phyloP scores from a whole-genome alignment of 352 stramenopile genomes.

The Globisporangium mamillatum region DNA sequence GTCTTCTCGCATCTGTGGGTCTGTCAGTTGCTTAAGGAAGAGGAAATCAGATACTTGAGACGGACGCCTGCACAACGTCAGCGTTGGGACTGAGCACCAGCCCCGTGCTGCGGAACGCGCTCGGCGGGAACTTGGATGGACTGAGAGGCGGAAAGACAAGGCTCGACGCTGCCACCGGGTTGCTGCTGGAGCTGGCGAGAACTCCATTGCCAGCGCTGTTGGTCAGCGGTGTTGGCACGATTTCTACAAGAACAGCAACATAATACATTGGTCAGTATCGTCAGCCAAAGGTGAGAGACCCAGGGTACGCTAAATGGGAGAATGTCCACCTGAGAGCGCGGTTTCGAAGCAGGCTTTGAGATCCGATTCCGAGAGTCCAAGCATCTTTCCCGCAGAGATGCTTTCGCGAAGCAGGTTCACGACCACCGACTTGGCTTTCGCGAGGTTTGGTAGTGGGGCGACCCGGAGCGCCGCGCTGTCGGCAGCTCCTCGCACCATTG shows the following conservation, averaged over 20 bases:
- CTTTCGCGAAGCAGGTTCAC: conserved; percentile 33
- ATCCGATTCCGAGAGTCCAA: conserved; percentile 31
- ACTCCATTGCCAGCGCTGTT: neutral
- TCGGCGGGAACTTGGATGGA: conserved; percentile 34
- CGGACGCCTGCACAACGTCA: conserved; percentile 8
- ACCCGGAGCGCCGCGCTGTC: neutral
- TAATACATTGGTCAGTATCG: neutral
- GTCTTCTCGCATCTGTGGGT: neutral
- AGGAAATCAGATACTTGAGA: conserved; percentile 17
- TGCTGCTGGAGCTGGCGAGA: conserved; percentile 5
- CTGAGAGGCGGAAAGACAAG: conserved; percentile 25
- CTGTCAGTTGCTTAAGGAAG: neutral
- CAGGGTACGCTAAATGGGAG: neutral
- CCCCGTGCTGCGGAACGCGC: conserved; percentile 28
- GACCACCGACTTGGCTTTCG: conserved; percentile 23
- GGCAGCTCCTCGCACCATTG: neutral
- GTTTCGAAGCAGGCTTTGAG: conserved; percentile 32
- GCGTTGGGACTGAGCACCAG: conserved; percentile 2
- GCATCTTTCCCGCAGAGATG: conserved; percentile 27
- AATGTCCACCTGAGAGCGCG: conserved; percentile 11
- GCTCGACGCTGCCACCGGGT: conserved; percentile 7
- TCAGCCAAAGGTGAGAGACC: neutral
- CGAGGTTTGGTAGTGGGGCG: conserved; percentile 10
- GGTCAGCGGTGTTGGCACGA: neutral
- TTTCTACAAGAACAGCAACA: conserved; percentile 3